A percentile compares a stretch with the other conserved stretches of the same genome.
These are phyloP conservation scores for Cutaneotrichosporon sp. DNA, from an alignment of 1,284 basidiomycete species.

Conservation along the genomic window DNA sequence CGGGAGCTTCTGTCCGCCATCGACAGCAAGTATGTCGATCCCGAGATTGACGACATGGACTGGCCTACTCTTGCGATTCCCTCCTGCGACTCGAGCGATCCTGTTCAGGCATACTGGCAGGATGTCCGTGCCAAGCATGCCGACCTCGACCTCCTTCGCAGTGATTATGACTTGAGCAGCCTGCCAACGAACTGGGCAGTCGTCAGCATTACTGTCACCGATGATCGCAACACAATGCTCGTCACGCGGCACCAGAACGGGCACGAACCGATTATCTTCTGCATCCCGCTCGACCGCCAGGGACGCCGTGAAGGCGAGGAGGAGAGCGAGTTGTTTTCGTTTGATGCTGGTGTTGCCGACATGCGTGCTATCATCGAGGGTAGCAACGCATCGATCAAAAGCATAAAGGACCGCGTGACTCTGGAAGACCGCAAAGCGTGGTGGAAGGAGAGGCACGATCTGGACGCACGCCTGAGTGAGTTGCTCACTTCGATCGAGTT, in stretches of 20 bases:
- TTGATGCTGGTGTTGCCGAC: conserved; percentile 68
- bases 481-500: conserved; percentile 83
- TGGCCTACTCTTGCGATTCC: conserved; percentile 58
- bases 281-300: conserved; percentile 73
- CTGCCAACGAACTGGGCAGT: conserved; percentile 80
- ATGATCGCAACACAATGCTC: conserved; percentile 77
- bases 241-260: conserved; percentile 69
- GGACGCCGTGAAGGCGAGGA: conserved; percentile 72
- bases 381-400: conserved; percentile 52
- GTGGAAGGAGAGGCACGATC: conserved; percentile 73
- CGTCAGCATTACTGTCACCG: conserved; percentile 74
- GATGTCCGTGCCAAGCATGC: conserved; percentile 56
- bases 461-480: conserved; percentile 71
- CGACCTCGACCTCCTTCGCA: conserved; percentile 46
- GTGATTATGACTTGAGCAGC: conserved; percentile 26
- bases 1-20: conserved; percentile 57
- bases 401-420: conserved; percentile 45
- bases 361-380: conserved; percentile 71
- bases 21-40: conserved; percentile 52
- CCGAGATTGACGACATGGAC: conserved; percentile 41
- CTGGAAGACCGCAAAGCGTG: conserved; percentile 51
- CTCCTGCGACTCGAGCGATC: neutral
- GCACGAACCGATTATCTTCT: conserved; percentile 69
- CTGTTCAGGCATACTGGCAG: conserved; percentile 29
- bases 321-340: conserved; percentile 66